Percentiles rank a stretch among this genome's conserved stretches.
Conservation (phyloP, 768 basidiomycete genomes). For the Amylocystis lapponica region DNA sequence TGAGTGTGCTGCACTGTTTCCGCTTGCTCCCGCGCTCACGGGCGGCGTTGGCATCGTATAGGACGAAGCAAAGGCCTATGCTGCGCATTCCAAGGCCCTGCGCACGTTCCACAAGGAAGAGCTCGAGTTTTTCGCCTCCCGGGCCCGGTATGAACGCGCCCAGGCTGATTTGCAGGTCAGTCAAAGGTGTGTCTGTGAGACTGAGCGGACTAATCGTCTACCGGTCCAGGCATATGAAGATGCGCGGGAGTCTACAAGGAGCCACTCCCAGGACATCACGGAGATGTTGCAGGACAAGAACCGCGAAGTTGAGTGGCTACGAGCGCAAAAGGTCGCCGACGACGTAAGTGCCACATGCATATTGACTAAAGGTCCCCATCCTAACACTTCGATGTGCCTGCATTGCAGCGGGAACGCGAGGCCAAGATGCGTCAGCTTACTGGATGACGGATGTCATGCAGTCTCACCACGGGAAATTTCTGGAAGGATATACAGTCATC, state of each 20-base stretch:
- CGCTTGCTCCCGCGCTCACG: not conserved
- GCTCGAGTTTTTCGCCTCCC: slow-evolving; percentile 54
- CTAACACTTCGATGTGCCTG: not conserved
- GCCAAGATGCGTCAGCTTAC: slow-evolving; percentile 41
- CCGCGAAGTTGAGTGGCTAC: slow-evolving; percentile 64
- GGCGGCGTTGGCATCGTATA: slow-evolving; percentile 1
- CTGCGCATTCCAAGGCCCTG: slow-evolving; percentile 47
- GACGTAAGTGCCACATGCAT: slow-evolving; percentile 32
- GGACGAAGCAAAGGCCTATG: slow-evolving; percentile 57
- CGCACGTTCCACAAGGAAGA: slow-evolving; percentile 58
- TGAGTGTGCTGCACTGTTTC: slow-evolving; percentile 16
- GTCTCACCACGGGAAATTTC: no score
- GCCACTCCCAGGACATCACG: slow-evolving; percentile 53
- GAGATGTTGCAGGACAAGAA: slow-evolving; percentile 63
- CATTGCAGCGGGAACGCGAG: slow-evolving; percentile 46
- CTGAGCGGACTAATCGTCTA: not conserved
- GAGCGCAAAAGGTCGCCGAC: slow-evolving; percentile 61
- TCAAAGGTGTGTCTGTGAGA: not conserved
- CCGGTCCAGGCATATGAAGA: slow-evolving; percentile 16
- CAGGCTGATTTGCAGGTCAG: slow-evolving; percentile 30
- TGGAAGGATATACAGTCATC: no score
- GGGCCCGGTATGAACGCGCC: slow-evolving; percentile 50
- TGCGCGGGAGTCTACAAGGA: slow-evolving; percentile 41
- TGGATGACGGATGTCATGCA: slow-evolving; percentile 13
- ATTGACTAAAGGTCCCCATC: not conserved